Base-by-base conservation (phyloP, 1,139 yeast species). In the Debaryomycetaceae sp. region DNA sequence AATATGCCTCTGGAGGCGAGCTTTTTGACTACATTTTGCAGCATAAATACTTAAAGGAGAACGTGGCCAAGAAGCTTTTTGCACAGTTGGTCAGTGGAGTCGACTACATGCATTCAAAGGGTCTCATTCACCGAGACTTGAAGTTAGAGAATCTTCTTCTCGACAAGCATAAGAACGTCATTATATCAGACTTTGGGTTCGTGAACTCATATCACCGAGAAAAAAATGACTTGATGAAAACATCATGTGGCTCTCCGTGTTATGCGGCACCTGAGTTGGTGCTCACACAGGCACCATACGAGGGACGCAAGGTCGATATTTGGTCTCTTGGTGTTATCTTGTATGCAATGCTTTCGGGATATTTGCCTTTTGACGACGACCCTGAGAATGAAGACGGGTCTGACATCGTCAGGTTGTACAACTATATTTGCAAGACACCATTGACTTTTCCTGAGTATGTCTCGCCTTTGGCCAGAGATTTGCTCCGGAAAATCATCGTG, bases 211-310 rank as follows among this genome's bases (percentile, higher is more conserved):
- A 89, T 68, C 77, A 78, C 48, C 69, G 74, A 34, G 77, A 76
- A 31, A 78, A 78, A 52, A 72, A 73, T 52, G 97, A 89, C 61
- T 71, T 89, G 45, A 93, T 93, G 99, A 85, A 84, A 62, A 93
- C 99, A 1, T 83, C 93, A 41, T 93, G 99, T 66, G 99, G 99
- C 1, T 88, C 97, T 6, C 99, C 99, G 0, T 91, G 99, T 65
- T 93, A 93, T 65, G 98, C 98, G 0, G 99, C 99, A 4, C 99
- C 99, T 0, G 99, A 93, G 64, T 72, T 93, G 49, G 99, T 93
- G 4, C 84, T 91, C 37, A 84, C 95, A 11, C 91, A 85, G 55
- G 77, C 82, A 44, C 93, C 95, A 20, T 93, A 93, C 62, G 90
- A 87, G 55, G 97, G 97, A n/a, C 79, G 90, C 51, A 90, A 88